Base-by-base conservation (phyloP, 2,329 filamentous ascomycete genomes). In the Stagonosporopsis cucurbitacearum region DNA sequence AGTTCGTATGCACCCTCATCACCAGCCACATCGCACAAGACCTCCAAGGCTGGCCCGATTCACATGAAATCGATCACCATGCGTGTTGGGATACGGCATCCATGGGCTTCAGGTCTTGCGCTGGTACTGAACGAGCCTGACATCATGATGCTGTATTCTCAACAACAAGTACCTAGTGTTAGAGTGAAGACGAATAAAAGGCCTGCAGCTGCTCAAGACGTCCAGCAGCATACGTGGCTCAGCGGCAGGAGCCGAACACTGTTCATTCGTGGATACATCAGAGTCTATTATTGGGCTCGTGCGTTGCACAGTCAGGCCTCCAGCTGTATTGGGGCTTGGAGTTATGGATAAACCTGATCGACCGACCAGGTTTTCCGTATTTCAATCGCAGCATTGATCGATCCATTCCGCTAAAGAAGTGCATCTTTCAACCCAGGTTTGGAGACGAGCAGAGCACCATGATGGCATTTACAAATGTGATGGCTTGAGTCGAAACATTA, bases 241-340 rank as follows among this genome's bases (percentile, higher is more conserved):
- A 51, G 42, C 37, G 53, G 47, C 37, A 51, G 42, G 42, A 51
- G 36, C 53, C 47, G 53, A 48, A 43, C 19, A 22, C 33, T n/a
- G 19, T 13, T 30, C 42, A 48, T 51, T 56, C 23, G 47, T 32
- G 23, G 28, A 15, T 32, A 42, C 41, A 4, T 15, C 17, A 39
- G 32, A 32, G 26, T 42, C 53, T 56, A 56, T 56, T 56, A 15
- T 47, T 50, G 46, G 41, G 35, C 26, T 37, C 26, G 23, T 41
- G 53, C 46, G 23, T 32, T 35, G 30, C 42, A 32, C 33, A 47
- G n/a, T 50, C 28, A 56, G 47, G 47, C 53, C 35, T 50, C 53
- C 53, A 20, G 30, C 19, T 28, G 26, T 17, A 22, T 37, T 46
- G 41, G 15, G 47, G 45, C 45, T 50, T 50, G 30, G 46, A 56